These are phyloP conservation scores for Lentinula detonsa DNA, from an alignment of 768 basidiomycete species.

Conservation along the genomic window DNA sequence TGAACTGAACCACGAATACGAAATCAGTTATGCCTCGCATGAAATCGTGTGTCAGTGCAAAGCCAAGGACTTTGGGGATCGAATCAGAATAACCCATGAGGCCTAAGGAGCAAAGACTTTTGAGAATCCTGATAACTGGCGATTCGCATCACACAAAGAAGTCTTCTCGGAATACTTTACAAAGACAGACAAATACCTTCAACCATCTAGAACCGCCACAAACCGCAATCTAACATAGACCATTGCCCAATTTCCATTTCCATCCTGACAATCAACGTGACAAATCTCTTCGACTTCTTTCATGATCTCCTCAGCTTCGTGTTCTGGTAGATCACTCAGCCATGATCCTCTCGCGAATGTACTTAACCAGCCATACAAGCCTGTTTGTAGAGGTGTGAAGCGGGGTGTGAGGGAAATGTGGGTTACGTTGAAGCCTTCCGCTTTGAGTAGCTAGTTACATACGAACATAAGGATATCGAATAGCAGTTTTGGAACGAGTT, in stretches of 20 bases:
- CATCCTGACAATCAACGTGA: conserved; percentile 49
- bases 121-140: too few relatives aligned
- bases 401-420: conserved; percentile 52
- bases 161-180: too few relatives aligned
- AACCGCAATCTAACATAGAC: conserved; percentile 73
- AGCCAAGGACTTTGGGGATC: too few relatives aligned
- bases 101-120: too few relatives aligned
- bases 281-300: conserved; percentile 54
- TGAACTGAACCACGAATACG: too few relatives aligned
- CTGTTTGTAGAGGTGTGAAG: conserved; percentile 44
- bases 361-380: conserved; percentile 59
- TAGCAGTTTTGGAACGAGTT: neutral
- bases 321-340: conserved; percentile 44
- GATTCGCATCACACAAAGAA: too few relatives aligned
- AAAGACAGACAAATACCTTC: too few relatives aligned
- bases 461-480: too few relatives aligned
- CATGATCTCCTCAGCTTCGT: conserved; percentile 55
- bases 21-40: too few relatives aligned
- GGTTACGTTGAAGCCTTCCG: conserved; percentile 48
- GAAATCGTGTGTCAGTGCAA: too few relatives aligned
- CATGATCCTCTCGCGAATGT: conserved; percentile 62
- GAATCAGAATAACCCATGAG: too few relatives aligned
- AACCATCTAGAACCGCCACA: conserved; percentile 29
- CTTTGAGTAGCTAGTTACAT: conserved; percentile 41
- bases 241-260: conserved; percentile 58